phyloP scores from a whole-genome alignment of 2,329 filamentous ascomycete species.

The Diaporthe sp. region DNA sequence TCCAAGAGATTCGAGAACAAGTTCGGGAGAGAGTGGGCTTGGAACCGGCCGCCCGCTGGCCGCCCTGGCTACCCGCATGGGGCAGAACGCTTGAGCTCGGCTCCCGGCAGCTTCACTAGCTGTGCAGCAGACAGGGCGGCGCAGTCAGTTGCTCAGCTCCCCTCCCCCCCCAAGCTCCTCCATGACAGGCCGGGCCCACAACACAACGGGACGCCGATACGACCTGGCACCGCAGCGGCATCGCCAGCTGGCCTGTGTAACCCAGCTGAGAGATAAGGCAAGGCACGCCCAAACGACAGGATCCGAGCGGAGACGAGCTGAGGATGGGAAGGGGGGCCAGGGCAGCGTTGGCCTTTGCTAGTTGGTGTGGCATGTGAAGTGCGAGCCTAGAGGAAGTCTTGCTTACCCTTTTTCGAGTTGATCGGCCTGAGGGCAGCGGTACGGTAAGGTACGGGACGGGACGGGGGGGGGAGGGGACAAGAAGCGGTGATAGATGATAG shows the following conservation, averaged over 20 bases:
- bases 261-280: conserved; percentile 5
- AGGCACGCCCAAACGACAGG: neutral
- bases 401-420: neutral
- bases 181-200: conserved; percentile 9
- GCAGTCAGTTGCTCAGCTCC: conserved; percentile 12
- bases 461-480: neutral
- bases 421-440: neutral
- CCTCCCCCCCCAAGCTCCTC: neutral
- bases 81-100: conserved; percentile 23
- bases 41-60: conserved; percentile 11
- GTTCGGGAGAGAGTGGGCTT: conserved; percentile 12
- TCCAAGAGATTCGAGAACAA: conserved; percentile 25
- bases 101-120: conserved; percentile 23
- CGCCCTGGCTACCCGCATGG: conserved; percentile 12
- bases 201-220: neutral
- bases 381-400: neutral
- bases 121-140: conserved; percentile 12
- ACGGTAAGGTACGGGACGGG: conserved; percentile 8
- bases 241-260: conserved; percentile 23
- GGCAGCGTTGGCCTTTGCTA: neutral
- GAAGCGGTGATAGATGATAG: neutral
- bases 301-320: conserved; percentile 6
- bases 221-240: conserved; percentile 14
- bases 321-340: neutral
- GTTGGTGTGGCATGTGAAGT: neutral